These are phyloP conservation scores for Entomortierella beljakovae DNA, from an alignment of 192 early-diverging fungal genomes.

Conservation along the genomic window DNA sequence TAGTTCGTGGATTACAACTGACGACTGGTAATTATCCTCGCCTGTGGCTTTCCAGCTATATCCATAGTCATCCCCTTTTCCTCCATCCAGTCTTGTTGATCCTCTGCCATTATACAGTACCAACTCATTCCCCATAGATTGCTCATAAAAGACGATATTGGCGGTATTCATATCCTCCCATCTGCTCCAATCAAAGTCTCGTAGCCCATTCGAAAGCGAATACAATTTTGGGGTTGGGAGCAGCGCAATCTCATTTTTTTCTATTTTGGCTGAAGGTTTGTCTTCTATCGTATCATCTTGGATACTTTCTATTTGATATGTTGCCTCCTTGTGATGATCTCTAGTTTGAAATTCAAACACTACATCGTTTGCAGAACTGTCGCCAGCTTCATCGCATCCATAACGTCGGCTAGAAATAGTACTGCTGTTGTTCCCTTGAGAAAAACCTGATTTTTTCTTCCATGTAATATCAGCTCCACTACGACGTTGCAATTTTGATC, in stretches of 20 bases:
- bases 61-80: background rate
- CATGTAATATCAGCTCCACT: background rate
- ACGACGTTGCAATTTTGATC: background rate
- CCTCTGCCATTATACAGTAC: slow-evolving; percentile 19
- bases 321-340: too few relatives aligned
- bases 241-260: too few relatives aligned
- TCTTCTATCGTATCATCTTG: too few relatives aligned
- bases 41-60: background rate
- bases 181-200: background rate
- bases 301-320: too few relatives aligned
- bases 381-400: too few relatives aligned
- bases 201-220: background rate
- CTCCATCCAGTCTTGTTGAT: background rate
- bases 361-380: too few relatives aligned
- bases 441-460: background rate
- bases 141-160: background rate
- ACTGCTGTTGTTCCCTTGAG: background rate
- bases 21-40: background rate
- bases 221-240: too few relatives aligned
- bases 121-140: slow-evolving; percentile 16
- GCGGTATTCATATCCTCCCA: background rate
- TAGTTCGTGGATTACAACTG: slow-evolving; percentile 21
- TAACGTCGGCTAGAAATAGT: too few relatives aligned
- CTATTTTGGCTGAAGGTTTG: too few relatives aligned
- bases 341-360: too few relatives aligned